Evolutionary conservation across 805 yeast genomes (phyloP), one percentile per base, ranked within the genome.

Genomic region (Lachancea lanzarotensis): DNA sequence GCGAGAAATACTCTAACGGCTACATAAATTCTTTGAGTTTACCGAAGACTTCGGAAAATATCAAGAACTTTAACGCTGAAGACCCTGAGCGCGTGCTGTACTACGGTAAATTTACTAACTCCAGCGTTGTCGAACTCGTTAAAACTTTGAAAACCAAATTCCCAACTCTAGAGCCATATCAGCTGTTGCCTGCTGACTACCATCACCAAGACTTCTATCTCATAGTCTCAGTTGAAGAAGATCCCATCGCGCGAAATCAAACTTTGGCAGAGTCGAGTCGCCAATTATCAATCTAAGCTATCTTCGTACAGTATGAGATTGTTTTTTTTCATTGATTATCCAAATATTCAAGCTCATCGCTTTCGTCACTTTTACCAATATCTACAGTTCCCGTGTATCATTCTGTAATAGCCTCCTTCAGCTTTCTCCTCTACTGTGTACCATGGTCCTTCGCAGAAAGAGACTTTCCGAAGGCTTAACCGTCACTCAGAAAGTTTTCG

Each of bases 401-500:
- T 10, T 30, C 35, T 32, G 4, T 11, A 6, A 32, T 32, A n/a
- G 19, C 4, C 35, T 16, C 8, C 11, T 12, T 7, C 5, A 29
- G 31, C 31, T 29, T 29, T 13, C 11, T 7, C 5, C 15, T 13
- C 15, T 7, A 38, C 38, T 22, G 5, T 10, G 16, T 16, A 15
- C 15, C 5, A 44, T 44, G 43, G 38, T 29, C 10, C 35, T 38
- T 17, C 47, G 32, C n/a, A 69, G 72, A 48, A 76, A 74, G 53
- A 66, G 78, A 41, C 62, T 76, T 1, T 57, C 74, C 1, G 70
- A 71, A 3, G 82, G 82, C 1, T 62, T 78, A 19, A 72, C 84
- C 2, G 93, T 84, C 27, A 82, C 93, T 0, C 85, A 84, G 39
- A 91, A 91, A 64, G 96, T 93, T 13, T 91, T 85, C 68, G 95